A percentile compares a stretch with the other conserved stretches of the same genome.
Evolutionary conservation across 2,329 filamentous ascomycete genomes (phyloP).

Genomic region (Exserohilum rostratum): DNA sequence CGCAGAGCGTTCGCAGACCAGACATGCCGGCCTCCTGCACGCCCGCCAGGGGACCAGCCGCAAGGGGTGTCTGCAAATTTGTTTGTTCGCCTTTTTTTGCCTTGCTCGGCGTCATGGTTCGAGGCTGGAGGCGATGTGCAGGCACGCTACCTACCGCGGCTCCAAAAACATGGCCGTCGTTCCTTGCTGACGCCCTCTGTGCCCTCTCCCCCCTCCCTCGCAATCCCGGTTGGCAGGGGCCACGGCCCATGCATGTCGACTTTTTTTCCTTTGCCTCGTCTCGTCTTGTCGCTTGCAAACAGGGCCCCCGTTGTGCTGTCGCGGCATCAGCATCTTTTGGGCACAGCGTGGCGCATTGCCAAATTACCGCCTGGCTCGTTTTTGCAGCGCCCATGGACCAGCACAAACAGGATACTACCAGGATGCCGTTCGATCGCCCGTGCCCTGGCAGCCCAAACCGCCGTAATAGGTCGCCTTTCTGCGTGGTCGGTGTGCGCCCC

Average conservation of each 20-base stretch:
- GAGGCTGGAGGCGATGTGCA: slow-evolving; percentile 16
- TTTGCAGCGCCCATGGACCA: slow-evolving; percentile 18
- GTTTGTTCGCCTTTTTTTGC: slow-evolving; percentile 3
- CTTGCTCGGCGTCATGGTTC: slow-evolving; percentile 2
- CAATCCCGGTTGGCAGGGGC: slow-evolving; percentile 6
- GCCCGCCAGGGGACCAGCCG: slow-evolving; percentile 14
- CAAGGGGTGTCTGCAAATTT: slow-evolving; percentile 18
- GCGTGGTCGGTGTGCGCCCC: slow-evolving; percentile 17
- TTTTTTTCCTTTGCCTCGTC: slow-evolving; percentile 18
- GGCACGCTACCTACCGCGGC: slow-evolving; percentile 10
- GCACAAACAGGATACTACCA: slow-evolving; percentile 15
- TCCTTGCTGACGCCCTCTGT: slow-evolving; percentile 10
- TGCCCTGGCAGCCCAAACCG: slow-evolving; percentile 12
- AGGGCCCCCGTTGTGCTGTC: slow-evolving; percentile 12
- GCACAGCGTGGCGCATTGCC: slow-evolving; percentile 18
- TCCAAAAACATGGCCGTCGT: slow-evolving; percentile 12
- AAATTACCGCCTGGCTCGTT: slow-evolving; percentile 15
- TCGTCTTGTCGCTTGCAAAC: slow-evolving; percentile 7
- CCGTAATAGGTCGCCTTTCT: slow-evolving; percentile 6
- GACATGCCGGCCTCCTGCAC: slow-evolving; percentile 18
- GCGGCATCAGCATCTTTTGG: slow-evolving; percentile 15
- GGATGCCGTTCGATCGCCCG: slow-evolving; percentile 17
- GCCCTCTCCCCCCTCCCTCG: background rate
- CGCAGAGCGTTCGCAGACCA: slow-evolving; percentile 19
- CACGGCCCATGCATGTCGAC: background rate